Evolutionary conservation across 2,329 filamentous ascomycete species (phyloP), one percentile per base, ranked within the genome.

Genomic region (Nemania serpens): DNA sequence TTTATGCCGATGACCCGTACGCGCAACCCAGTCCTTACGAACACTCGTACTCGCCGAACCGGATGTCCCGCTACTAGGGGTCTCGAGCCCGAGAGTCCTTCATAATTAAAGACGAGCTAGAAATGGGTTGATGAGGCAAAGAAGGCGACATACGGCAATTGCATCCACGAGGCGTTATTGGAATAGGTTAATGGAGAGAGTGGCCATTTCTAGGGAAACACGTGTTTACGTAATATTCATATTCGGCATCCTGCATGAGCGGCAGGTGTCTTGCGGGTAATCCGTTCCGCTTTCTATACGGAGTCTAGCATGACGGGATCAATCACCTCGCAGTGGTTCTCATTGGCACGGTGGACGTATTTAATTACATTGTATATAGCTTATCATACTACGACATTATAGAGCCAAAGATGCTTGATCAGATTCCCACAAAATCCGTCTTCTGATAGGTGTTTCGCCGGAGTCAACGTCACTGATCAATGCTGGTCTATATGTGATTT

Each of bases 1-100:
- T 90, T 47, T 95, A 93, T 75, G 80, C 83, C 47, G 89, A 92
- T 59, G 87, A 89, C 65, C 84, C 84, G 2, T 85, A 81, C 69
- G 82, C 84, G 55, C 76, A 81, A 62, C 74, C 81, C 15, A 70
- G 68, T 55, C 55, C 72, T 36, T 73, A 81, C 71, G 84, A 86
- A 58, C 75, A 81, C 68, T 76, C 81, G 5, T 82, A 81, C 70
- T 82, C 82, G 34, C 67, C 68, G 36, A 71, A 74, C 64, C 69
- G 71, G 20, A 66, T 59, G 57, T 74, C 72, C 48, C 71, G 71
- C 55, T 74, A 74, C 65, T 74, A 74, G 68, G 57, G 61, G n/a
- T 55, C 57, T 11, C 62, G 50, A 50, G 20, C 18, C 29, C 34
- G 20, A 53, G 49, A 33, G 11, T 51, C n/a, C 39, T 61, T n/a